A percentile compares a stretch with the other conserved stretches of the same genome.
These are phyloP conservation scores for Phytophthora sansomeana DNA, from an alignment of 352 stramenopile genomes.

Conservation along the genomic window DNA sequence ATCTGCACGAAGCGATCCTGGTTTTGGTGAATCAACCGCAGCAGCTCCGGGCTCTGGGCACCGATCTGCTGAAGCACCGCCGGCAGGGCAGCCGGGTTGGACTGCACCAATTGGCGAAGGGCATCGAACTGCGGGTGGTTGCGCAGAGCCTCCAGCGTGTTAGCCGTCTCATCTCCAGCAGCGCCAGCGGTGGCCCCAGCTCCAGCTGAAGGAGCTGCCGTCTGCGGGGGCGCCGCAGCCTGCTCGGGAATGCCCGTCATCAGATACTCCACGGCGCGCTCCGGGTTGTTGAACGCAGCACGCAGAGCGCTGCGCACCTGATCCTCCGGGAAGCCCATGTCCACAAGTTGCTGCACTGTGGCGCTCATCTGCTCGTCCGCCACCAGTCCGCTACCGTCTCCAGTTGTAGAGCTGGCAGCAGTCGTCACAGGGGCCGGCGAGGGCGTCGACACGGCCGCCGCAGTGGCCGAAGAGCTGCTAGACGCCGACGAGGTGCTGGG, in stretches of 20 bases:
- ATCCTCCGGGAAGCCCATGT: conserved; percentile 91
- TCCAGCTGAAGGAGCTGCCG: conserved; percentile 24
- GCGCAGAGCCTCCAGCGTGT: conserved; percentile 79
- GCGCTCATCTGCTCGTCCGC: conserved; percentile 55
- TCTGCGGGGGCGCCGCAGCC: conserved; percentile 36
- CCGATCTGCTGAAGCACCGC: conserved; percentile 89
- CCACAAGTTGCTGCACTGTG: conserved; percentile 75
- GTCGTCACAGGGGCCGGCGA: conserved; percentile 59
- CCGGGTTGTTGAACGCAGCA: conserved; percentile 89
- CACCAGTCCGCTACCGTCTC: conserved; percentile 28
- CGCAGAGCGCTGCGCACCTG: conserved; percentile 79
- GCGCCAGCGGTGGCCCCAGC: conserved; percentile 2
- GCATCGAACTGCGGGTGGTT: conserved; percentile 89
- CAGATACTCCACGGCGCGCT: conserved; percentile 89
- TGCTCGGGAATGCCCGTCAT: conserved; percentile 89
- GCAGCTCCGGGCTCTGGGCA: conserved; percentile 80
- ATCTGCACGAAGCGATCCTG: conserved; percentile 89
- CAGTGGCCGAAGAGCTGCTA: conserved; percentile 67
- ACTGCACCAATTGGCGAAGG: conserved; percentile 84
- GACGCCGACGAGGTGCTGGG: conserved; percentile 79
- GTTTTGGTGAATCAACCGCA: conserved; percentile 88
- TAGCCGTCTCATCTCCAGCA: conserved; percentile 33
- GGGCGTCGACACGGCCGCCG: conserved; percentile 70
- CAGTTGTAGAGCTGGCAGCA: conserved; percentile 26
- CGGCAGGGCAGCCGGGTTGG: conserved; percentile 81